Evolutionary conservation across 1,284 basidiomycete genomes (phyloP).

Genomic region (Marasmius oreades): DNA sequence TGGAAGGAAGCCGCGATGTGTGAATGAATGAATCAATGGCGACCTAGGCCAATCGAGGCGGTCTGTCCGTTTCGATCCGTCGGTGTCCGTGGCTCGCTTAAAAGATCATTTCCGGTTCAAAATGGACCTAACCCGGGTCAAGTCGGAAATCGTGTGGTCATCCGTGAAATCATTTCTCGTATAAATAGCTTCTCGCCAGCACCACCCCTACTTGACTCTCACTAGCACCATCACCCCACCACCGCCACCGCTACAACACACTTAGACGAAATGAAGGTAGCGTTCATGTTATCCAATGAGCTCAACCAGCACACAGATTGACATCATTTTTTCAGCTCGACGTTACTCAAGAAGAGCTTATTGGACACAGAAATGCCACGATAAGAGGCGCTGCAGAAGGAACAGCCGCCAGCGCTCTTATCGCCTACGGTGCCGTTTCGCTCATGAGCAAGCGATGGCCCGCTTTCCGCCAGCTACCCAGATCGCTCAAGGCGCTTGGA

Average conservation of each 20-base stretch:
- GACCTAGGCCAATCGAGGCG: not conserved
- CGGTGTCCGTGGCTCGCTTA: not conserved
- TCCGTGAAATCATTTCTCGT: no score
- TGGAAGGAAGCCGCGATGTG: not conserved
- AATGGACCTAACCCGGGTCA: not conserved
- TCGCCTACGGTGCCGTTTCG: conserved; percentile 57
- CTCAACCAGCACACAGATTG: not conserved
- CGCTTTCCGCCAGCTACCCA: conserved; percentile 68
- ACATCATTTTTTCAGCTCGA: conserved; percentile 28
- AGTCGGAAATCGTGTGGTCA: not conserved
- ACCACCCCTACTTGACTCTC: no score
- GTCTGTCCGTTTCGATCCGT: not conserved
- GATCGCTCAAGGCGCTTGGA: conserved; percentile 74
- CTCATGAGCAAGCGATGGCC: conserved; percentile 53
- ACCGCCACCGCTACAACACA: not conserved
- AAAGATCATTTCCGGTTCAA: not conserved
- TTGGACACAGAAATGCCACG: conserved; percentile 51
- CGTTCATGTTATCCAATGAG: not conserved
- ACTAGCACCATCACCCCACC: not conserved
- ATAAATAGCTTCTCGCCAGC: no score
- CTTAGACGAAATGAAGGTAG: not conserved
- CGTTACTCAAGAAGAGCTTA: conserved; percentile 40
- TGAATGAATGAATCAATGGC: not conserved
- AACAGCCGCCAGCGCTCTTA: conserved; percentile 44
- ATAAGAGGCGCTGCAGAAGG: conserved; percentile 66